Base-by-base conservation (phyloP, 2,329 filamentous ascomycete species). In the Alternaria atra region DNA sequence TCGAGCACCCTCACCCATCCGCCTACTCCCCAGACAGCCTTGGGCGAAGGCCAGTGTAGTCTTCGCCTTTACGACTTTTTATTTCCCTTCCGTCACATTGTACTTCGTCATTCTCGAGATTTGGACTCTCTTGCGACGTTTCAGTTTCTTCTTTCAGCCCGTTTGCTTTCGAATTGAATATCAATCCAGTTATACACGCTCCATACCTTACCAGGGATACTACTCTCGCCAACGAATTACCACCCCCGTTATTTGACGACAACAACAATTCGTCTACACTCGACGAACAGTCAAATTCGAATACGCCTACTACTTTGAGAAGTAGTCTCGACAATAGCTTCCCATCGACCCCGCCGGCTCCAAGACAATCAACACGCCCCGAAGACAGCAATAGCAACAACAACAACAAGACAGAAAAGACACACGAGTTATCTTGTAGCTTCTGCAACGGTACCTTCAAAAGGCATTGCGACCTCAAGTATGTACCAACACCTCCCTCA, bases 371-470 rank as follows among this genome's bases (percentile, higher is more conserved):
- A 6, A 12, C 2, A 6, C 4, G 25, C 7, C 5, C 25, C 2
- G 15, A 17, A 5, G 1, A 3, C 4, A 29, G 9, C 13, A 6
- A 2, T 1, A 9, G 4, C 8, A 3, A 39, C 15, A 39, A 4
- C 15, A 39, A 4, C 35, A 39, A 2, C n/a, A 20, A 20, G 20
- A 17, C 35, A 17, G 4, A 29, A 3, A 5, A 10, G 2, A 2
- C 2, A 10, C 25, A 3, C 3, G 8, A 17, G 13, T 7, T 17
- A 6, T 2, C 7, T 2, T 44, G 42, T 13, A 12, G 8, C 42
- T 17, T 29, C 1, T 44, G 25, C 2, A 23, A 29, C 10, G 0
- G 1, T 3, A 12, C 4, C 0, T 29, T 17, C 2, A 30, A 1
- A 10, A 7, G 15, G 42, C 8, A 6, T 9, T 44, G 25, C 2